Evolutionary conservation across 305 asterid species (phyloP).

Genomic region (Fraxinus dipetala): DNA sequence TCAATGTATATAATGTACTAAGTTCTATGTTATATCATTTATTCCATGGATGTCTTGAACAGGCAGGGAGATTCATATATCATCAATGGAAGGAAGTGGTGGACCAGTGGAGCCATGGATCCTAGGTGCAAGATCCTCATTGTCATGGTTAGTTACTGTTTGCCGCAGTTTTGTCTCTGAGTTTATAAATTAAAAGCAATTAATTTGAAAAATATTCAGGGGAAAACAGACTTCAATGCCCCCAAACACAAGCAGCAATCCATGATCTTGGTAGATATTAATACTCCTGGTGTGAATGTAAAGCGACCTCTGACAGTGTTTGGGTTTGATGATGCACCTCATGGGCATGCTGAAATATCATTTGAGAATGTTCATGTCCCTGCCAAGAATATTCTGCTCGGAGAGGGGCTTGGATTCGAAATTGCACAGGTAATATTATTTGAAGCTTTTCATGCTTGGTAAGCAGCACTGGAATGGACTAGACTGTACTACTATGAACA

Average conservation of each 20-base stretch:
- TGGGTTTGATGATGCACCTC: slow-evolving; percentile 96
- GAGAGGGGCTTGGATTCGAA: slow-evolving; percentile 97
- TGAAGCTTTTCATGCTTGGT: neutral
- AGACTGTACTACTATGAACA: neutral
- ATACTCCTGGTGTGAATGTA: slow-evolving; percentile 66
- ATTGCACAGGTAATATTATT: slow-evolving; percentile 73
- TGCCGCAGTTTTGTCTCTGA: slow-evolving; percentile 7
- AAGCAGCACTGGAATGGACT: neutral
- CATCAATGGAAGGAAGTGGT: slow-evolving; percentile 94
- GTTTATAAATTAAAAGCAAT: slow-evolving; percentile 1
- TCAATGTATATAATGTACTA: neutral
- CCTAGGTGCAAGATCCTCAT: slow-evolving; percentile 92
- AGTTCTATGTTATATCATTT: neutral
- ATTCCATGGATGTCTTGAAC: slow-evolving; percentile 17
- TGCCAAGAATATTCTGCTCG: slow-evolving; percentile 68
- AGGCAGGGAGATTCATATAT: slow-evolving; percentile 72
- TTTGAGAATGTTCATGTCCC: slow-evolving; percentile 74
- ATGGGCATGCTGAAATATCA: slow-evolving; percentile 86
- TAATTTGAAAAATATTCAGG: slow-evolving; percentile 50
- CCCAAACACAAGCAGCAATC: slow-evolving; percentile 84
- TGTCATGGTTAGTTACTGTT: slow-evolving; percentile 66
- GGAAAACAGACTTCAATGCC: slow-evolving; percentile 81
- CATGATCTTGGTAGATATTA: slow-evolving; percentile 82
- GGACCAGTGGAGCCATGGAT: slow-evolving; percentile 99
- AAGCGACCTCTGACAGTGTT: slow-evolving; percentile 83